Conservation (phyloP, 805 yeast genomes). For the Ogataea trehalophila region DNA sequence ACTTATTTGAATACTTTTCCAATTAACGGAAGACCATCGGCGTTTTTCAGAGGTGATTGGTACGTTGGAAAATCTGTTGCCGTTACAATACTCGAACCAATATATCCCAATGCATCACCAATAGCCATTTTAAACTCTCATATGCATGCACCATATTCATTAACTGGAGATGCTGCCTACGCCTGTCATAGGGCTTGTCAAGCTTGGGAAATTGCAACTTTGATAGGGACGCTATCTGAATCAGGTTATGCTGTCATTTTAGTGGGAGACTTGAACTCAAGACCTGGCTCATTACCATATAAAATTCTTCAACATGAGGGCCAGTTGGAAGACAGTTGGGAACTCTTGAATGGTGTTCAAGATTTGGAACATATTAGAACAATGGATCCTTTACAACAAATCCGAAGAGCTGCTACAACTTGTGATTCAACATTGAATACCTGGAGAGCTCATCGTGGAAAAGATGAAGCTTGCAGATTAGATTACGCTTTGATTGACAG, state of each 20-base stretch:
- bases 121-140: slow-evolving; percentile 86
- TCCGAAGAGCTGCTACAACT: slow-evolving; percentile 73
- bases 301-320: slow-evolving; percentile 66
- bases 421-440: slow-evolving; percentile 86
- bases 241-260: slow-evolving; percentile 84
- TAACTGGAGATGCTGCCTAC: slow-evolving; percentile 82
- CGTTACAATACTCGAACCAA: slow-evolving; percentile 59
- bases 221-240: slow-evolving; percentile 53
- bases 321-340: slow-evolving; percentile 80
- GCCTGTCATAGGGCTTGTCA: slow-evolving; percentile 88
- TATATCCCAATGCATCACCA: slow-evolving; percentile 41
- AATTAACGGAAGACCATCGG: slow-evolving; percentile 90
- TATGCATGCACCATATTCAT: slow-evolving; percentile 94
- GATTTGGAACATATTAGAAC: slow-evolving; percentile 37
- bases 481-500: slow-evolving; percentile 85
- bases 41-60: slow-evolving; percentile 95
- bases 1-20: slow-evolving; percentile 83
- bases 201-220: slow-evolving; percentile 88
- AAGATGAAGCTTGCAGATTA: slow-evolving; percentile 75
- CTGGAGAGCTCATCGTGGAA: slow-evolving; percentile 59
- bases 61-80: slow-evolving; percentile 90
- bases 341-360: slow-evolving; percentile 49
- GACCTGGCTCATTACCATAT: slow-evolving; percentile 82
- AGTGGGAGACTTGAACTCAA: slow-evolving; percentile 90
- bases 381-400: slow-evolving; percentile 56